Conservation (phyloP, 257 asterid genomes). For the Parsonsia alboflavescens region DNA sequence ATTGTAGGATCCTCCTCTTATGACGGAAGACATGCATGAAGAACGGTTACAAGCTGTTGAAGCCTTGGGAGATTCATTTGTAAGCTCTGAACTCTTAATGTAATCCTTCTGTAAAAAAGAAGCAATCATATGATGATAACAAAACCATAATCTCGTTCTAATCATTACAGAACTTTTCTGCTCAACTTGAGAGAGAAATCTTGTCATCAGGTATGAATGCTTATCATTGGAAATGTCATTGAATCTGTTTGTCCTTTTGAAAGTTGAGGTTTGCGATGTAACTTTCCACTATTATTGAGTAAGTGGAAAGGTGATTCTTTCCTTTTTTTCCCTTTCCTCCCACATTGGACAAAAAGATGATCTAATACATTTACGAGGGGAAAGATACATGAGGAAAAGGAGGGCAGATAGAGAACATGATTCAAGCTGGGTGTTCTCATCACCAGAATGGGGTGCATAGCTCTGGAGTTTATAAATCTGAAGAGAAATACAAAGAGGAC, state of each 20-base stretch:
- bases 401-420: no score
- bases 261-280: neutral
- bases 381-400: neutral
- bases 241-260: neutral
- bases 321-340: no score
- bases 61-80: conserved; percentile 68
- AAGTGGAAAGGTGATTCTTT: neutral
- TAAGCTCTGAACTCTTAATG: conserved; percentile 35
- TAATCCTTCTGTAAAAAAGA: neutral
- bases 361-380: neutral
- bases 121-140: neutral
- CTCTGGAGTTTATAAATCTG: neutral
- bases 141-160: neutral
- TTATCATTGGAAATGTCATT: conserved; percentile 11
- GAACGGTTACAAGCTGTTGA: conserved; percentile 83
- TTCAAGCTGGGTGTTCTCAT: neutral
- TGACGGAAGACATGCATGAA: conserved; percentile 98
- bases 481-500: neutral
- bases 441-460: neutral
- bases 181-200: conserved; percentile 83
- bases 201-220: conserved; percentile 72
- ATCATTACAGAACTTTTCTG: conserved; percentile 66
- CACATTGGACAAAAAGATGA: neutral
- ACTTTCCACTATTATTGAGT: neutral
- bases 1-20: conserved; percentile 79